Evolutionary conservation across 2,329 filamentous ascomycete genomes (phyloP).

Genomic region (Fusarium sp.): DNA sequence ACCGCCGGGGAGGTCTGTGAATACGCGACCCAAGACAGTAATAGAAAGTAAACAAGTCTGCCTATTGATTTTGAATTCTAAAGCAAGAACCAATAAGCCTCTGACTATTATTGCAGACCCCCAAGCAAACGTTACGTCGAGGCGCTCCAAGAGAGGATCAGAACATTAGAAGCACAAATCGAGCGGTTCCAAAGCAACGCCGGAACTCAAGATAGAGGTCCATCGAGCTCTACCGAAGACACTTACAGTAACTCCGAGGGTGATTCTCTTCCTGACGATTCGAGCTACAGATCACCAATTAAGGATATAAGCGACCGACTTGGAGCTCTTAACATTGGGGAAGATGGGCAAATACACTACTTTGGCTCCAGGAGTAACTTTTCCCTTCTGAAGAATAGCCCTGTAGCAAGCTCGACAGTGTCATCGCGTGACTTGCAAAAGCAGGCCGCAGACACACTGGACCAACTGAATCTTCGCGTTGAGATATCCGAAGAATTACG

Average conservation of each 20-base stretch:
- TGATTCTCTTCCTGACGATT: background rate
- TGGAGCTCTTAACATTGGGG: background rate
- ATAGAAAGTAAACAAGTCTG: background rate
- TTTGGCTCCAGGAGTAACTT: background rate
- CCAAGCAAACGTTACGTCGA: background rate
- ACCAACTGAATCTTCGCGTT: background rate
- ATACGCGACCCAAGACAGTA: background rate
- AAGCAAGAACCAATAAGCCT: rapidly evolving
- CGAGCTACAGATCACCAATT: background rate
- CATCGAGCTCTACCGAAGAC: background rate
- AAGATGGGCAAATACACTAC: background rate
- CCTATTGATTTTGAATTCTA: rapidly evolving
- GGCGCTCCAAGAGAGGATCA: background rate
- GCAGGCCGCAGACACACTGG: background rate
- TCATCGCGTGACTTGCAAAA: background rate
- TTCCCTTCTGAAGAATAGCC: background rate
- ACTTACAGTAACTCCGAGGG: rapidly evolving
- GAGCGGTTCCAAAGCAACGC: rapidly evolving
- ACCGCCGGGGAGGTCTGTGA: background rate
- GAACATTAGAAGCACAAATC: background rate
- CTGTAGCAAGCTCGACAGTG: background rate
- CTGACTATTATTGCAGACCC: background rate
- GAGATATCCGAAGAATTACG: background rate
- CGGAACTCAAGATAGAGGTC: rapidly evolving
- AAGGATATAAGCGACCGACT: background rate